Evolutionary conservation across 495 filamentous ascomycete species (phyloP).

Genomic region (Penicillium angulare): DNA sequence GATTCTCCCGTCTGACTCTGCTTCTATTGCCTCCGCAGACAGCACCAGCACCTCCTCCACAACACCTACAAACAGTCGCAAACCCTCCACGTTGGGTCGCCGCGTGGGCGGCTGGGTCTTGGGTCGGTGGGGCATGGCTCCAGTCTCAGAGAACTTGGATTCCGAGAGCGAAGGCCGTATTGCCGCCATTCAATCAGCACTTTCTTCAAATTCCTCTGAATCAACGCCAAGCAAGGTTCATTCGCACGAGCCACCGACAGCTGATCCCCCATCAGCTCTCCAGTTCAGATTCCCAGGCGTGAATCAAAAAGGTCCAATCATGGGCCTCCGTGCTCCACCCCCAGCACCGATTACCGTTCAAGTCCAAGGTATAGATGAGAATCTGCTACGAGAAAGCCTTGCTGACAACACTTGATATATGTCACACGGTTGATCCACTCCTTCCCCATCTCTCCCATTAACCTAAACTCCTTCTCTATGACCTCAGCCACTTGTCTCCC

Average conservation of each 20-base stretch:
- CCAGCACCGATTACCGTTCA: constrained; percentile 33
- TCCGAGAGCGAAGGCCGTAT: constrained; percentile 11
- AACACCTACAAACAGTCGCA: constrained; percentile 16
- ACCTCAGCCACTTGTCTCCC: neutral
- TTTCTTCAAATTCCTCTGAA: constrained; percentile 7
- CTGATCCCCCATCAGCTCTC: constrained; percentile 7
- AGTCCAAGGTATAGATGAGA: constrained; percentile 35
- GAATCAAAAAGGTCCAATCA: constrained; percentile 49
- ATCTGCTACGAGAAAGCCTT: constrained; percentile 41
- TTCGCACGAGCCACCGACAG: neutral
- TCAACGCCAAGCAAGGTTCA: neutral
- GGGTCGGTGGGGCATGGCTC: constrained; percentile 52
- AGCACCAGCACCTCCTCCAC: constrained; percentile 28
- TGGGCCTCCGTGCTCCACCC: constrained; percentile 36
- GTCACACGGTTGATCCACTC: neutral
- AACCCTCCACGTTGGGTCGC: constrained; percentile 37
- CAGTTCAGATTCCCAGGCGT: constrained; percentile 45
- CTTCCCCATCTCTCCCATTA: neutral
- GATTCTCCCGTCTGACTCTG: constrained; percentile 12
- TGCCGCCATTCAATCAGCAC: constrained; percentile 5
- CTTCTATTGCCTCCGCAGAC: constrained; percentile 22
- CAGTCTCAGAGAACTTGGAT: constrained; percentile 23
- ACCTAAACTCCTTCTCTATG: neutral
- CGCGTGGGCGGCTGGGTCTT: constrained; percentile 57
- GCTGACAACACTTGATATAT: constrained; percentile 22